Base-by-base conservation (phyloP, 2,329 filamentous ascomycete species). In the Albifimbria verrucaria region DNA sequence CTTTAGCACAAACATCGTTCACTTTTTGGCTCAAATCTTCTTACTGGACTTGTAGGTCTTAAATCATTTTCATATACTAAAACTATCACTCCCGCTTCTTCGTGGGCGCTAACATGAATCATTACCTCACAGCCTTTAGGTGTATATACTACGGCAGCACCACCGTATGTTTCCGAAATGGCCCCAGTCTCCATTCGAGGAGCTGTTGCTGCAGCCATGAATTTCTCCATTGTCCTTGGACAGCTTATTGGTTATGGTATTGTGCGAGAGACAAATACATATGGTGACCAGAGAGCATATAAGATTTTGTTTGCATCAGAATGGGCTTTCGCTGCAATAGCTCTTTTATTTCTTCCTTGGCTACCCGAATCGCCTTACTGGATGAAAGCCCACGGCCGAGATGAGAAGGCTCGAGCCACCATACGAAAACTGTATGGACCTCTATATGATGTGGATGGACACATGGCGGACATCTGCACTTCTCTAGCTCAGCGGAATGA, bases 321-420 rank as follows among this genome's bases (percentile, higher is more conserved):
- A 50, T 69, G 66, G 67, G 66, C 60, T 2, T 68, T 65, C 43
- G 61, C 61, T 4, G 62, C 51, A 18, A 50, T 65, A 6, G 64
- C 60, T 3, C 57, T 68, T 2, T 21, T 51, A 6, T 57, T 68
- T 15, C 52, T 70, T 3, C 67, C 68, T 10, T 68, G 64, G 49
- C 60, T 69, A 10, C 67, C 65, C 7, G 68, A 71, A 15, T 22
- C 58, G 10, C 68, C 67, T 3, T 67, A 68, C 43, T 69, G 65
- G 65, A 63, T 70, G 12, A 57, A 69, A 2, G 62, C 65, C 2
- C 65, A 67, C 39, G 63, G 59, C 6, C 55, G 59, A 5, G 41
- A 53, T 22, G 59, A 65, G 23, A 64, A 71, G 51, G 69, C 68
- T 9, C 56, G 65, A 3, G 45, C 58, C 9, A 66, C 67, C 26